Percentiles rank a stretch among this genome's conserved stretches.
Conservation (phyloP, 768 basidiomycete genomes). For the Lentinula aciculospora region DNA sequence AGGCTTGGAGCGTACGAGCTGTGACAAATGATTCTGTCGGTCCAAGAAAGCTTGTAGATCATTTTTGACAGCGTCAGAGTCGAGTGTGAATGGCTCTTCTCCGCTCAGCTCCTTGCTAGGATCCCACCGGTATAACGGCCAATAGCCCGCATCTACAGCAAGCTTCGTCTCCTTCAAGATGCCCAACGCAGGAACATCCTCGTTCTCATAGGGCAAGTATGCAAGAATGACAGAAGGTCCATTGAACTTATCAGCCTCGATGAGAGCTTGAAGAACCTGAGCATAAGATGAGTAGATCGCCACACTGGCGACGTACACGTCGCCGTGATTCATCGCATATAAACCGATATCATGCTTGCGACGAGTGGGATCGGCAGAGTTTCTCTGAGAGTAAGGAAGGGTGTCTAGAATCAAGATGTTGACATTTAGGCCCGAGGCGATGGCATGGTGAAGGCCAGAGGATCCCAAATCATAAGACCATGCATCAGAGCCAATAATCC, state of each 20-base stretch:
- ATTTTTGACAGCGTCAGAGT: conserved; percentile 91
- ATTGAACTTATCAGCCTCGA: conserved; percentile 85
- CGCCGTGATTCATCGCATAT: conserved; percentile 98
- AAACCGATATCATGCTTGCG: conserved; percentile 95
- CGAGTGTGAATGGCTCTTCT: conserved; percentile 85
- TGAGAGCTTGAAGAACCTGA: conserved; percentile 85
- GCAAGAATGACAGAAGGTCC: conserved; percentile 93
- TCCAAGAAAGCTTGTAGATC: conserved; percentile 93
- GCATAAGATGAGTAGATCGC: conserved; percentile 95
- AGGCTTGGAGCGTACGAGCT: conserved; percentile 79
- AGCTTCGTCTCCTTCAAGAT: conserved; percentile 97
- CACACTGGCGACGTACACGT: conserved; percentile 92
- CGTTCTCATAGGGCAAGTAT: conserved; percentile 84
- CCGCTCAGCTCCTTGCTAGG: conserved; percentile 73
- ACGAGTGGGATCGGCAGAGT: conserved; percentile 60
- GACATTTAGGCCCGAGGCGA: conserved; percentile 85
- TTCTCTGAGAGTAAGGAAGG: conserved; percentile 78
- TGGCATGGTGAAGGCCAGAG: conserved; percentile 91
- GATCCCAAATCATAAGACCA: conserved; percentile 98
- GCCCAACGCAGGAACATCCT: conserved; percentile 75
- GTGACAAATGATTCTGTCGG: conserved; percentile 93
- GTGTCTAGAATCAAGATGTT: conserved; percentile 96
- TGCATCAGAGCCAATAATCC: conserved; percentile 98
- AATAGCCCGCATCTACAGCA: conserved; percentile 93
- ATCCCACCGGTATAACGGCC: conserved; percentile 98